Percentiles rank a stretch among this genome's conserved stretches.
phyloP scores from a whole-genome alignment of 352 stramenopile genomes.

The Phytophthora pisi region DNA sequence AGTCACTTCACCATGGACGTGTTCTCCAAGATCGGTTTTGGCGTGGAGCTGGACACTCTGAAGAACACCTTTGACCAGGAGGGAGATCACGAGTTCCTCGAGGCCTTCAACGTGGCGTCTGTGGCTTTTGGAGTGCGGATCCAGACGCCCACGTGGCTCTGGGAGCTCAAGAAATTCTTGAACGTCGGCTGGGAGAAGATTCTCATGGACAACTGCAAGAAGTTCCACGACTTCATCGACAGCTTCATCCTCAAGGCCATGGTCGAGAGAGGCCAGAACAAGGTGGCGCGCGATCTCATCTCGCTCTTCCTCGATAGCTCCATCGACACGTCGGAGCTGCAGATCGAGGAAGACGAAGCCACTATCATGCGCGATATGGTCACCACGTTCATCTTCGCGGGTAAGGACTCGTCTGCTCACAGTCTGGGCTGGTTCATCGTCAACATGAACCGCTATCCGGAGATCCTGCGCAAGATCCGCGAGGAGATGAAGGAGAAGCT shows the following conservation, averaged over 20 bases:
- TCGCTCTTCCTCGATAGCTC: conserved; percentile 4
- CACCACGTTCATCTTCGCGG: conserved; percentile 69
- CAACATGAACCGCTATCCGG: conserved; percentile 25
- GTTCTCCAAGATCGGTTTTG: conserved; percentile 1
- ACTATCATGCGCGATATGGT: conserved; percentile 64
- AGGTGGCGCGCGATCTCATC: neutral
- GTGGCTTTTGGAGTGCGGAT: neutral
- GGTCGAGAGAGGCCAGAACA: neutral
- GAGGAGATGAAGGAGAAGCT: conserved; percentile 47
- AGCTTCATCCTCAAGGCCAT: conserved; percentile 4
- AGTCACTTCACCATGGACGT: conserved; percentile 18
- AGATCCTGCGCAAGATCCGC: conserved; percentile 49
- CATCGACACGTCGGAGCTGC: neutral
- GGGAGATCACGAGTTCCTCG: conserved; percentile 1
- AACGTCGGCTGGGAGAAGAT: conserved; percentile 6
- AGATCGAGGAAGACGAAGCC: conserved; percentile 24
- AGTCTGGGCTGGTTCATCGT: conserved; percentile 68
- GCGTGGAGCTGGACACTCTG: conserved; percentile 1
- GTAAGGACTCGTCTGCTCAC: conserved; percentile 64
- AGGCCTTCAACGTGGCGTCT: conserved; percentile 5
- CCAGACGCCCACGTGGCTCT: conserved; percentile 3
- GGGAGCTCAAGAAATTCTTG: conserved; percentile 5
- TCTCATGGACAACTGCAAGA: conserved; percentile 4
- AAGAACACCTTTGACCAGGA: conserved; percentile 2
- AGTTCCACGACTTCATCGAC: conserved; percentile 5